phyloP scores from a whole-genome alignment of 2,329 filamentous ascomycete species.

The Trichoderma sp. region DNA sequence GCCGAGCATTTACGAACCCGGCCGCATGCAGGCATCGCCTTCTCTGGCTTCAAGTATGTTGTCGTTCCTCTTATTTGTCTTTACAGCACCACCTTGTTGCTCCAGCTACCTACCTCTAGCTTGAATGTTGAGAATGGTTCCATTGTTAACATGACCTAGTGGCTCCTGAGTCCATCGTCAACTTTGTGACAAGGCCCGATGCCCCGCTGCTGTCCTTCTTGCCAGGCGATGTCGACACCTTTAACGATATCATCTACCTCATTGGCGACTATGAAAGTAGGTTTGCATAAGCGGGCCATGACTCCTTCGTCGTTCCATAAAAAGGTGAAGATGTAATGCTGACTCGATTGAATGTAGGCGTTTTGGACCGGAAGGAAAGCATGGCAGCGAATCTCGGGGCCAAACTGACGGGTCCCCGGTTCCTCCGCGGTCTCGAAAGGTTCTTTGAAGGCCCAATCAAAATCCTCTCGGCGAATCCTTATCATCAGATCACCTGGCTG shows the following conservation, averaged over 20 bases:
- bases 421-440: constrained; percentile 82
- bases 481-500: constrained; percentile 72
- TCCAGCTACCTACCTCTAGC: too few species aligned
- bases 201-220: constrained; percentile 49
- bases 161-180: constrained; percentile 41
- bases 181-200: constrained; percentile 50
- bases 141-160: constrained; percentile 9
- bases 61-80: background rate
- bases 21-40: constrained; percentile 44
- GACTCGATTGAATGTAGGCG: constrained; percentile 46
- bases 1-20: constrained; percentile 1
- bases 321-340: background rate
- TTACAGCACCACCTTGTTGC: background rate
- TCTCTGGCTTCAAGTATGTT: constrained; percentile 45
- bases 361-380: constrained; percentile 81
- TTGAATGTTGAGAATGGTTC: background rate
- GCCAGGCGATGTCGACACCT: constrained; percentile 61
- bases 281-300: constrained; percentile 19
- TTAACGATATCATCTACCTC: constrained; percentile 69
- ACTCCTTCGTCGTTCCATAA: background rate
- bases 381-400: constrained; percentile 82
- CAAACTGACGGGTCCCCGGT: constrained; percentile 74
- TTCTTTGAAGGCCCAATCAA: constrained; percentile 79
- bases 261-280: constrained; percentile 74
- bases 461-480: constrained; percentile 49